These are phyloP conservation scores for Paramecium pentaurelia DNA, from an alignment of 73 alveolate genomes.

Conservation along the genomic window DNA sequence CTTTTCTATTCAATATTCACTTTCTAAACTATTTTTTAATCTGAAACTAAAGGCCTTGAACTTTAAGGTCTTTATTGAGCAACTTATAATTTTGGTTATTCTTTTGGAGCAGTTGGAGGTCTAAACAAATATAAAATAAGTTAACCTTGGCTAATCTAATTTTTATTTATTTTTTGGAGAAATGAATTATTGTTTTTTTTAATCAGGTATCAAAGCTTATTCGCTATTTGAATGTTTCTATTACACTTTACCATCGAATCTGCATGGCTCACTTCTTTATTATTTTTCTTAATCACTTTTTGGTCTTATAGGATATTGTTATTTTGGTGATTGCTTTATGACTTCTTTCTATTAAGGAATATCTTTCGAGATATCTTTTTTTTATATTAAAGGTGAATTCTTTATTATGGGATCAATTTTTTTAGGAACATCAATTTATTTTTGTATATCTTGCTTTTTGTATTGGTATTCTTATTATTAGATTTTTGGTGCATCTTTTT, in stretches of 20 bases:
- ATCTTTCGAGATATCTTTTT: not conserved
- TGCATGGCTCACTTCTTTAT: not conserved
- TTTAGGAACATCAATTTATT: not conserved
- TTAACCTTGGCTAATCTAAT: not conserved
- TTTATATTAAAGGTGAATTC: not conserved
- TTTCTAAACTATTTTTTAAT: not conserved
- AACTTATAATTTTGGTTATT: not conserved
- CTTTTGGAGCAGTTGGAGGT: conserved; percentile 33
- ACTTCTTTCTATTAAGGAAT: not conserved
- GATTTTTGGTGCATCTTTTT: not conserved
- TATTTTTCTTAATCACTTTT: not conserved
- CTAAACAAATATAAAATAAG: not conserved
- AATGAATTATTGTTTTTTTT: not conserved
- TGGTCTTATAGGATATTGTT: not conserved
- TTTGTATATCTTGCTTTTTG: not conserved
- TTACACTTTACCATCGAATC: not conserved
- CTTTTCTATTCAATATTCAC: not conserved
- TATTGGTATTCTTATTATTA: too few relatives aligned
- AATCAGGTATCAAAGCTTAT: not conserved
- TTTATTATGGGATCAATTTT: not conserved
- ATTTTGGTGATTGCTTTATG: not conserved
- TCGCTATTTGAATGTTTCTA: conserved; percentile 22
- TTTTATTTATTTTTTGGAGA: not conserved
- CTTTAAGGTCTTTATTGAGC: not conserved
- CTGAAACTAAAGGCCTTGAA: not conserved